Evolutionary conservation across 2,329 filamentous ascomycete genomes (phyloP), one percentile per base, ranked within the genome.

Genomic region (Venturia carpophila): DNA sequence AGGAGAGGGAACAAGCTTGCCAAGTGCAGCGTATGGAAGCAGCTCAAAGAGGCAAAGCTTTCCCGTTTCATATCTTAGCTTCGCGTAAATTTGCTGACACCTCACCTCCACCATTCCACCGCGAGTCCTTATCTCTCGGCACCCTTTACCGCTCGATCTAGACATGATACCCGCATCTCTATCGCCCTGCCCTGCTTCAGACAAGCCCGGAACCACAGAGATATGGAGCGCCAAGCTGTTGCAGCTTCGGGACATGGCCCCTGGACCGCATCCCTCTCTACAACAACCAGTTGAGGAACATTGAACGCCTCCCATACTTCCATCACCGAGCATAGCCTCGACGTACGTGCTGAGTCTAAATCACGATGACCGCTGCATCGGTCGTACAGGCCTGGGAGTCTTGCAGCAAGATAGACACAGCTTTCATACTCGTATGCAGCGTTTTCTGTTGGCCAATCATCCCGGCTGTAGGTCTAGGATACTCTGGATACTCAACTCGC

Each of bases 381-480:
- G 73, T 79, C n/a, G 69, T 77, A 47, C 67, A 76, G 49, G 79
- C 78, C 24, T 83, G 80, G 79, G 79, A 81, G 64, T 75, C 77
- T 61, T 83, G 81, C 71, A 77, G 80, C 70, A 78, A 79, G 67
- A 80, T 72, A n/a, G 81, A 83, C 69, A 82, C 81, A 0, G 72
- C 79, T 56, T 82, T 82, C 70, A 76, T 82, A 60, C 74, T 82
- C 9, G 75, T 81, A n/a, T 82, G 79, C 70, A 79, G 75, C 24
- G 78, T 81, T 42, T 79, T 82, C 67, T 82, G 80, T 70, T 82
- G 79, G 80, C 75, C 78, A 1, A 82, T 82, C 67, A 79, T 82
- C 13, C 80, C 80, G 5, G 80, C 80, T 0, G 79, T 82, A 52
- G 80, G 80, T 11, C 77, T 82, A 21, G 80, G 77, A 5, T 82